Evolutionary conservation across 1,139 yeast species (phyloP), one percentile per base, ranked within the genome.

Genomic region (Oligophagozyma castellii): DNA sequence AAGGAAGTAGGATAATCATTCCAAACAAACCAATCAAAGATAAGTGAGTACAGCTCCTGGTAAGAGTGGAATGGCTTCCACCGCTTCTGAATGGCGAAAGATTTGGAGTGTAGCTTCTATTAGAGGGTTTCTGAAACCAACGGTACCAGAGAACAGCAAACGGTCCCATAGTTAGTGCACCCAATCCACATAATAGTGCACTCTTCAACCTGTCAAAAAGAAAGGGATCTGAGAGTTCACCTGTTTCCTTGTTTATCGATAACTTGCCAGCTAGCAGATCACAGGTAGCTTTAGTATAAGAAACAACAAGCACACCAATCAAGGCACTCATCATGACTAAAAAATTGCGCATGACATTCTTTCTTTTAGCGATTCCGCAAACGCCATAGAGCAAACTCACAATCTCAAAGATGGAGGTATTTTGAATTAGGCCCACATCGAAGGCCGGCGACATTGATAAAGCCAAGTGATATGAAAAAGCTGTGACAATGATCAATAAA

Each of bases 181-280:
- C 40, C 11, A 48, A 27, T 3, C 53, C 53, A 24, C 46, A 42
- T 19, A 46, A 34, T 24, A 48, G 35, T 12, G 46, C 39, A 11
- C 50, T 48, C 28, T 45, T 46, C 16, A 48, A 33, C 33, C 53
- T 40, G 30, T 46, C 50, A 23, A 48, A 48, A 14, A 48, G 35
- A 27, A 44, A 48, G 5, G 52, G 52, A 32, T 48, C 53, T 20
- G 36, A 36, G 11, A 44, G 38, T 31, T 45, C 50, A 15, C 48
- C 48, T 3, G 50, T 45, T 15, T 35, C 39, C 27, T 35, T 32
- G 28, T 45, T 44, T 12, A 44, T 33, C 5, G 47, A 37, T 24
- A 44, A 22, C 31, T 44, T 44, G 12, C 48, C 49, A 11, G 46
- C 40, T 19, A 43, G 32, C 30, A 44, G 26, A 26, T 42, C 48